Base-by-base conservation (phyloP, 1,139 yeast species). In the Yamadazyma epiphylla region DNA sequence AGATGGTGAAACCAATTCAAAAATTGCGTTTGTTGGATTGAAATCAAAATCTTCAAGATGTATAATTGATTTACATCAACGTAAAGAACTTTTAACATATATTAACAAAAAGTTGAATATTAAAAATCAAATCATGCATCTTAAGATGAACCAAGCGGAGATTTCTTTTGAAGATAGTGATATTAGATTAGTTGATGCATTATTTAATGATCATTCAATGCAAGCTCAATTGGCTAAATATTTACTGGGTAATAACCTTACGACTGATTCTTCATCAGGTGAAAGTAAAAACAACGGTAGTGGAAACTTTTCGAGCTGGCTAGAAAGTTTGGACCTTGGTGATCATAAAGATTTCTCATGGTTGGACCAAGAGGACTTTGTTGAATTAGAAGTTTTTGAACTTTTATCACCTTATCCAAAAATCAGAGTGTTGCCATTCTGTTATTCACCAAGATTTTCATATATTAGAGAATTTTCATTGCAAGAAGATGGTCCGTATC, bases 311-410 rank as follows among this genome's bases (percentile, higher is more conserved):
- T 15, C 29, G 19, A 25, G 33, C n/a, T 54, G 59, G 58, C 28
- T 50, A 25, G 51, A 48, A 17, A 55, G 55, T 27, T 50, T 64
- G 32, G 61, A 62, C 22, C 55, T 61, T 6, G 20, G 20, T 17
- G 10, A 17, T 17, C 54, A 57, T 19, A 57, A 55, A 30, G 86
- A 80, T 41, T 51, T 61, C 32, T 53, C 76, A 0, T 91, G 97
- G 97, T 62, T 79, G 30, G 96, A 91, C 49, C 58, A 73, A 19
- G 77, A 84, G 36, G 98, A 91, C 56, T 91, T 79, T 46, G 65
- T 75, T 11, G 97, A 91, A 48, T 59, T 89, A 26, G 86, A 76
- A 47, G 64, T 69, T 42, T 59, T 59, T n/a, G 63, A 70, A 38
- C 53, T 64, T 15, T 62, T 56, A 3, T 61, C 74, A 4, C 64